Percentiles rank a stretch among this genome's conserved stretches.
phyloP scores from a whole-genome alignment of 139 green algal genomes.

The Chlamydomonas sp. region DNA sequence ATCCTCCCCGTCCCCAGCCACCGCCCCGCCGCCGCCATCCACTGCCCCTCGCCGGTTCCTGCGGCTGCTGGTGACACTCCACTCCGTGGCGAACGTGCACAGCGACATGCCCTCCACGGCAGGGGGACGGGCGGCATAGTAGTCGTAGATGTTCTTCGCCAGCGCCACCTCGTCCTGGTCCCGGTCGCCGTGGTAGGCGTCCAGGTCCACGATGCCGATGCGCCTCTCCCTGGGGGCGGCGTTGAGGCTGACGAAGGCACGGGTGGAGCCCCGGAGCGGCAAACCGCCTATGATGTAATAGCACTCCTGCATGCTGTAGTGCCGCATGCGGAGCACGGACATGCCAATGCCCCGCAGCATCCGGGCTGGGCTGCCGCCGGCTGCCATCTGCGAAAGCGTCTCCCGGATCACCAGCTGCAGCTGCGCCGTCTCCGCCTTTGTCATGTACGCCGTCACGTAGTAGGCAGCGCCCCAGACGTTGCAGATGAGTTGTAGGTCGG shows the following conservation, averaged over 20 bases:
- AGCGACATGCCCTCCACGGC: too few relatives aligned
- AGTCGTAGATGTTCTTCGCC: too few relatives aligned
- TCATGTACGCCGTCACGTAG: slow-evolving; percentile 21
- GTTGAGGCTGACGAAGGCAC: slow-evolving; percentile 4
- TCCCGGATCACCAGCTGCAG: background rate
- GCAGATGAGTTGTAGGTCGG: slow-evolving; percentile 14
- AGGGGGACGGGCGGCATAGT: too few relatives aligned
- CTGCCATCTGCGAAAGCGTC: background rate
- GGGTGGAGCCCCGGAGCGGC: background rate
- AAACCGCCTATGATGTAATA: background rate
- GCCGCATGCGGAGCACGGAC: background rate
- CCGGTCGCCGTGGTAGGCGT: background rate
- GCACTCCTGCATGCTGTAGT: slow-evolving; percentile 17
- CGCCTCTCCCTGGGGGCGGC: background rate
- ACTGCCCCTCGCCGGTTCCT: too few relatives aligned
- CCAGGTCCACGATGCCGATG: background rate
- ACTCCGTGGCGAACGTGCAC: too few relatives aligned
- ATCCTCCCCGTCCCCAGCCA: too few relatives aligned
- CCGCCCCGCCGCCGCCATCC: too few relatives aligned
- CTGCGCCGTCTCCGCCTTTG: slow-evolving; percentile 1
- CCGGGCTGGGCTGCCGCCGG: background rate
- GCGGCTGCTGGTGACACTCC: too few relatives aligned
- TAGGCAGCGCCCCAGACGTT: background rate
- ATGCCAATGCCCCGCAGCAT: slow-evolving; percentile 9
- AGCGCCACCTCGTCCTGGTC: too few relatives aligned